Base-by-base conservation (phyloP, 345 rosid species). In the Physaria fendleri region DNA sequence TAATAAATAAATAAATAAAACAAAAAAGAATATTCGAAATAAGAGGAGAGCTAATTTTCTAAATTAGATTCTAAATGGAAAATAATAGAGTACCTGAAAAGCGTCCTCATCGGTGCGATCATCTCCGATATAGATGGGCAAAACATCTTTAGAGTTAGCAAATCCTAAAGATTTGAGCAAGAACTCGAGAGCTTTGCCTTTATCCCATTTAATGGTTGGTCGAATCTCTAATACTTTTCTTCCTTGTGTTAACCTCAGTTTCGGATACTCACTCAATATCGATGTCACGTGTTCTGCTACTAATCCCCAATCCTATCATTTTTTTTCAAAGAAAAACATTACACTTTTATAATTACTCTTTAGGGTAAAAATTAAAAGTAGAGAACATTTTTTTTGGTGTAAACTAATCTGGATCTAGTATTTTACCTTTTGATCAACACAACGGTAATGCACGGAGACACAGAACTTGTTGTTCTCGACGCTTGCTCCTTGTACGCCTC, bases 31-130 rank as follows among this genome's bases (percentile, higher is more conserved):
- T n/a, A n/a, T n/a, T n/a, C n/a, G n/a, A n/a, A n/a, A n/a, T n/a
- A n/a, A n/a, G n/a, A n/a, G n/a, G n/a, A n/a, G n/a, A n/a, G n/a
- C n/a, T n/a, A n/a, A n/a, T n/a, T n/a, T n/a, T n/a, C n/a, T n/a
- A n/a, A n/a, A n/a, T n/a, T n/a, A n/a, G n/a, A n/a, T n/a, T n/a
- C n/a, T n/a, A n/a, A n/a, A n/a, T n/a, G n/a, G n/a, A n/a, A n/a
- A n/a, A n/a, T 55, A 2, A 13, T 43, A 11, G 1, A 46, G 34
- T 68, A 91, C 98, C 87, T 85, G 80, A 63, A 92, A 92, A 2
- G 98, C 98, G 60, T 92, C 98, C 56, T 92, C 98, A 17, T 92
- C 98, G 0, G 90, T 85, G 3, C 84, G 79, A 69, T 91, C 98
- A 62, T 91, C 98, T 1, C 98, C 98, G 7, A 92, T 84, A 15